phyloP scores from a whole-genome alignment of 2,329 filamentous ascomycete species.

The Setomelanomma holmii region DNA sequence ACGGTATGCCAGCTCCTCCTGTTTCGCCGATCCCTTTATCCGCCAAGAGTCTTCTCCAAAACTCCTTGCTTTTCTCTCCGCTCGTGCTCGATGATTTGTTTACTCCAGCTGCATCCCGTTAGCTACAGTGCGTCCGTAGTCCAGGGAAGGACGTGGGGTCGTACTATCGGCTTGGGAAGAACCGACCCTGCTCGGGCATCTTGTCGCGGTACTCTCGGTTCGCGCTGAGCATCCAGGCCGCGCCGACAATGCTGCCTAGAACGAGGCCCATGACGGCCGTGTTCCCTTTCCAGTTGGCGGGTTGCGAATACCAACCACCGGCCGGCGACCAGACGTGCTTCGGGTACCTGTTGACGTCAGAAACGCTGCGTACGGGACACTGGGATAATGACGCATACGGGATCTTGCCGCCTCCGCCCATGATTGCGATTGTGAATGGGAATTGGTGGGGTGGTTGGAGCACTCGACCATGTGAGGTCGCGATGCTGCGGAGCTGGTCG shows the following conservation, averaged over 20 bases:
- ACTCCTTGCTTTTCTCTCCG: slow-evolving; percentile 51
- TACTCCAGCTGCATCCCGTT: slow-evolving; percentile 67
- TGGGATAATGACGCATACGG: slow-evolving; percentile 56
- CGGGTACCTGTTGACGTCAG: slow-evolving; percentile 73
- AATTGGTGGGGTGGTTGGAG: slow-evolving; percentile 19
- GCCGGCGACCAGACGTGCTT: slow-evolving; percentile 99
- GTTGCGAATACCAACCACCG: slow-evolving; percentile 97
- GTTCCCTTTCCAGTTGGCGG: slow-evolving; percentile 93
- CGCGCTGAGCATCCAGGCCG: slow-evolving; percentile 76
- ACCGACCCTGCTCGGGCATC: slow-evolving; percentile 78
- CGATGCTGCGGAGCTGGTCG: slow-evolving; percentile 14
- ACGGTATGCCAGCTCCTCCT: slow-evolving; percentile 3
- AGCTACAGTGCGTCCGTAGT: slow-evolving; percentile 23
- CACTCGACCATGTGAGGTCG: slow-evolving; percentile 25
- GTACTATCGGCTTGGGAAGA: slow-evolving; percentile 86
- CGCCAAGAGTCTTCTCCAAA: slow-evolving; percentile 20
- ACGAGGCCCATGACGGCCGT: slow-evolving; percentile 77
- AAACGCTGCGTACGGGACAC: slow-evolving; percentile 10
- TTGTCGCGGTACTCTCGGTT: slow-evolving; percentile 74
- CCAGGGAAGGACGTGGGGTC: slow-evolving; percentile 46
- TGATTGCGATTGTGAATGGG: slow-evolving; percentile 66
- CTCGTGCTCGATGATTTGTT: slow-evolving; percentile 74
- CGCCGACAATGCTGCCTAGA: slow-evolving; percentile 71
- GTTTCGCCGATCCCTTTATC: slow-evolving; percentile 2
- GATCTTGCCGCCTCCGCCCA: slow-evolving; percentile 72